Evolutionary conservation across 768 basidiomycete species (phyloP).

Genomic region (Rhodotorula babjevae): DNA sequence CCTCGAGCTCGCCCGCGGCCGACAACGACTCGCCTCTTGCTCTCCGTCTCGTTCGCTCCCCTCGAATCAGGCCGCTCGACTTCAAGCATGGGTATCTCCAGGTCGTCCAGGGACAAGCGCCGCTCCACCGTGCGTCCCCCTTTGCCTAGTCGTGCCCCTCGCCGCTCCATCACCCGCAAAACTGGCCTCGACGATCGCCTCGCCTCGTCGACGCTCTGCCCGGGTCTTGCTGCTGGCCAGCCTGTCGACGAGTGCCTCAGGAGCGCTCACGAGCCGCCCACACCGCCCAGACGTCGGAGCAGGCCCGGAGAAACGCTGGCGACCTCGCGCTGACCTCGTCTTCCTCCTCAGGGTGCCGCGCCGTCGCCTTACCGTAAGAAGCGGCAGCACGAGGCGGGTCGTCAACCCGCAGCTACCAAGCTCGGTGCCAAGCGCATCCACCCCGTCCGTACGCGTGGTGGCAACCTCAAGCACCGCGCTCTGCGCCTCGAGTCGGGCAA

Average conservation of each 20-base stretch:
- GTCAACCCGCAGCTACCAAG: constrained; percentile 95
- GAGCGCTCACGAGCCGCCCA: too few relatives aligned
- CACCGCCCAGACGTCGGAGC: too few relatives aligned
- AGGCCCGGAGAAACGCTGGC: too few relatives aligned
- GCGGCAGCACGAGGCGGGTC: constrained; percentile 76
- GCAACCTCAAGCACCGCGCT: constrained; percentile 90
- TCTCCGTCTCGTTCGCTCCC: neutral
- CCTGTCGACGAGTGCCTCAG: too few relatives aligned
- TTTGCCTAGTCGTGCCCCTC: constrained; percentile 31
- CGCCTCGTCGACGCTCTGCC: too few relatives aligned
- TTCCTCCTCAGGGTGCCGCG: constrained; percentile 57
- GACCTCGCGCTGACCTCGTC: neutral
- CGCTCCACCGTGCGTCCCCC: constrained; percentile 60
- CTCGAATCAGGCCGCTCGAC: too few relatives aligned
- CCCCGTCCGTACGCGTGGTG: constrained; percentile 89
- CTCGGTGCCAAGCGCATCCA: constrained; percentile 93
- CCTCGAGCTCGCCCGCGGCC: neutral
- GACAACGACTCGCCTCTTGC: neutral
- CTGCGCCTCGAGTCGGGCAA: constrained; percentile 94
- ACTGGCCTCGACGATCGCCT: neutral
- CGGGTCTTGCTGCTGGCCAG: too few relatives aligned
- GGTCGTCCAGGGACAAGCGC: constrained; percentile 95
- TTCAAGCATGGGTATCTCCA: constrained; percentile 65
- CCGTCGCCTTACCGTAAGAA: constrained; percentile 84
- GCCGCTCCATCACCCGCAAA: neutral